Evolutionary conservation across 768 basidiomycete genomes (phyloP).

Genomic region (Boletus insuetus): DNA sequence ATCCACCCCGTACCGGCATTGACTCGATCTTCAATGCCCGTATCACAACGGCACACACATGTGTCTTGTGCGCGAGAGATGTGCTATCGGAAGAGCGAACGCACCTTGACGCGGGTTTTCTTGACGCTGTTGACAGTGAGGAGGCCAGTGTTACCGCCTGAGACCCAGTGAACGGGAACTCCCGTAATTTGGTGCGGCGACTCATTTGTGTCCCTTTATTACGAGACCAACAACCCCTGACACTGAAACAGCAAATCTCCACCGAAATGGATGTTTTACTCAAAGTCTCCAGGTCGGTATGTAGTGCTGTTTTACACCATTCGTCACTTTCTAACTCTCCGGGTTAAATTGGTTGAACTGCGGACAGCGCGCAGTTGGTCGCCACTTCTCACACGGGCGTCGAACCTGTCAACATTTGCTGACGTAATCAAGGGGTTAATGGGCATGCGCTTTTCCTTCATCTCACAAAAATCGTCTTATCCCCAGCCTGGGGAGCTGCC

Average conservation of each 20-base stretch:
- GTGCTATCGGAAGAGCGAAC: slow-evolving; percentile 13
- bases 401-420: slow-evolving; percentile 5
- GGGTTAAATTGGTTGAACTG: neutral
- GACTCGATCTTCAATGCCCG: neutral
- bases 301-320: too few species aligned
- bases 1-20: slow-evolving; percentile 23
- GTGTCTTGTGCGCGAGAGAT: neutral
- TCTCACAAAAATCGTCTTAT: slow-evolving; percentile 6
- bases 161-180: slow-evolving; percentile 20
- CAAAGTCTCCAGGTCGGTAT: too few species aligned
- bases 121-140: slow-evolving; percentile 29
- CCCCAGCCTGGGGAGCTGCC: slow-evolving; percentile 1
- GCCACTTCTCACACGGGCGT: too few species aligned
- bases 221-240: neutral
- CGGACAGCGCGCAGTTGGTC: neutral
- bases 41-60: neutral
- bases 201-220: neutral
- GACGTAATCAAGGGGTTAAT: slow-evolving; percentile 14
- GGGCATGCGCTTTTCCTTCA: neutral
- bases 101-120: slow-evolving; percentile 33
- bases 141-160: neutral
- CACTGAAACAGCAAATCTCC: neutral
- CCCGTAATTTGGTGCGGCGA: slow-evolving; percentile 32
- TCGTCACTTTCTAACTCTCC: neutral
- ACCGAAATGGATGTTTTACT: too few species aligned